These are phyloP conservation scores for Aureobasidium sp. DNA, from an alignment of 2,329 filamentous ascomycete species.

Conservation along the genomic window DNA sequence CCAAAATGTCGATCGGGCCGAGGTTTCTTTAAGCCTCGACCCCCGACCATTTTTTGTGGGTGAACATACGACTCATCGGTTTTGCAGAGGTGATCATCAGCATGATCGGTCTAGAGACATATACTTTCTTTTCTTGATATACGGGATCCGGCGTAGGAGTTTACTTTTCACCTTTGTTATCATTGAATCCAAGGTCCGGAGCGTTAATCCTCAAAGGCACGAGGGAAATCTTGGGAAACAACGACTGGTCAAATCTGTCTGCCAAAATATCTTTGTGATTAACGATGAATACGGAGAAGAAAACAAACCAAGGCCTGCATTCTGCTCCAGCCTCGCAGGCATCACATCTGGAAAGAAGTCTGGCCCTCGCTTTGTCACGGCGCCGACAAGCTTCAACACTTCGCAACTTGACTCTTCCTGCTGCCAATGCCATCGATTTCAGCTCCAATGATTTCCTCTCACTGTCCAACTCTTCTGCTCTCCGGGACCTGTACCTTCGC, in stretches of 20 bases:
- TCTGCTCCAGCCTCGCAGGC: background rate
- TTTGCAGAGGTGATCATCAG: background rate
- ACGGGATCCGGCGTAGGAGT: background rate
- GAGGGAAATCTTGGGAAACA: background rate
- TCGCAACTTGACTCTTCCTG: slow-evolving; percentile 38
- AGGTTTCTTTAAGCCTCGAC: background rate
- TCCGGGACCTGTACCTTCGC: slow-evolving; percentile 41
- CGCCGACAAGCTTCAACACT: slow-evolving; percentile 37
- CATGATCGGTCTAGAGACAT: background rate
- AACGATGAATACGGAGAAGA: background rate
- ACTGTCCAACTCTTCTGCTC: slow-evolving; percentile 38
- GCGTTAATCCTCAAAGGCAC: background rate
- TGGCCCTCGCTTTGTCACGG: slow-evolving; percentile 26
- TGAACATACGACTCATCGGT: slow-evolving; percentile 3
- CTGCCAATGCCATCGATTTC: slow-evolving; percentile 43
- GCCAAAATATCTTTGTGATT: background rate
- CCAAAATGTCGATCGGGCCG: slow-evolving; percentile 4
- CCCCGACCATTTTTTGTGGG: background rate
- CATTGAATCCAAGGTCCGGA: background rate
- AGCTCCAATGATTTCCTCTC: slow-evolving; percentile 61
- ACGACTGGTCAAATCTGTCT: background rate
- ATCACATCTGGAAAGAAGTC: slow-evolving; percentile 17
- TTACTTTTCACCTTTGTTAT: background rate
- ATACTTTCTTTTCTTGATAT: background rate
- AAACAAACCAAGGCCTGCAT: background rate